A percentile compares a stretch with the other conserved stretches of the same genome.
phyloP scores from a whole-genome alignment of 2,329 filamentous ascomycete species.

The Stagonosporopsis cucurbitacearum region DNA sequence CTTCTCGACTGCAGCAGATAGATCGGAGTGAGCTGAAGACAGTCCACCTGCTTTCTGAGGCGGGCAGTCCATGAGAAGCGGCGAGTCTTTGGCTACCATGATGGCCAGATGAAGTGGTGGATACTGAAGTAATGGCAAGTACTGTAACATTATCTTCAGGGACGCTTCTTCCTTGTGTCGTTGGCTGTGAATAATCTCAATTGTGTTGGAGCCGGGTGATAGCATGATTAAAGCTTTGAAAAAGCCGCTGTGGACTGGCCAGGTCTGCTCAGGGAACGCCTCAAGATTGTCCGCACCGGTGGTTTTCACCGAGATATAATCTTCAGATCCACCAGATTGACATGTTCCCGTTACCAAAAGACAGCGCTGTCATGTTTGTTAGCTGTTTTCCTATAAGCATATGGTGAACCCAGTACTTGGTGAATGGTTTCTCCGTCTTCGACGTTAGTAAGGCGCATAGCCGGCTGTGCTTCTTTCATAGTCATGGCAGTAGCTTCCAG shows the following conservation, averaged over 20 bases:
- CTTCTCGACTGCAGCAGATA: constrained; percentile 42
- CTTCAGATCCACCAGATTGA: constrained; percentile 19
- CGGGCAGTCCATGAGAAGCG: constrained; percentile 41
- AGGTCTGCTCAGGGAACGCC: constrained; percentile 37
- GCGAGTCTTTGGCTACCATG: constrained; percentile 43
- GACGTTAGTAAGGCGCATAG: constrained; percentile 27
- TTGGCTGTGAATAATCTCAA: constrained; percentile 31
- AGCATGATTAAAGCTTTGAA: constrained; percentile 45
- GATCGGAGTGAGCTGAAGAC: constrained; percentile 34
- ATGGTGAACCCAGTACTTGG: constrained; percentile 16
- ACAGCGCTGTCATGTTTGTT: constrained; percentile 27
- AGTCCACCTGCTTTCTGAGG: constrained; percentile 32
- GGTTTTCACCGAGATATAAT: constrained; percentile 33
- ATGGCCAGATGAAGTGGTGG: constrained; percentile 44
- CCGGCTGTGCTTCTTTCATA: not conserved
- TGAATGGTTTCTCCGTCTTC: constrained; percentile 39
- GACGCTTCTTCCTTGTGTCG: constrained; percentile 23
- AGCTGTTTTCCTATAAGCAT: not conserved
- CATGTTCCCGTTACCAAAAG: constrained; percentile 40
- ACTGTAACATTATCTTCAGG: constrained; percentile 27
- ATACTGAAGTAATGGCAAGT: constrained; percentile 39
- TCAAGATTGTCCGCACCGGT: constrained; percentile 26
- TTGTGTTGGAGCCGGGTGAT: constrained; percentile 32
- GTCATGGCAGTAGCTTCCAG: not conserved
- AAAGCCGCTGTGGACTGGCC: constrained; percentile 42